These are phyloP conservation scores for Wickerhamiella azymoides DNA, from an alignment of 805 yeast genomes.

Conservation along the genomic window DNA sequence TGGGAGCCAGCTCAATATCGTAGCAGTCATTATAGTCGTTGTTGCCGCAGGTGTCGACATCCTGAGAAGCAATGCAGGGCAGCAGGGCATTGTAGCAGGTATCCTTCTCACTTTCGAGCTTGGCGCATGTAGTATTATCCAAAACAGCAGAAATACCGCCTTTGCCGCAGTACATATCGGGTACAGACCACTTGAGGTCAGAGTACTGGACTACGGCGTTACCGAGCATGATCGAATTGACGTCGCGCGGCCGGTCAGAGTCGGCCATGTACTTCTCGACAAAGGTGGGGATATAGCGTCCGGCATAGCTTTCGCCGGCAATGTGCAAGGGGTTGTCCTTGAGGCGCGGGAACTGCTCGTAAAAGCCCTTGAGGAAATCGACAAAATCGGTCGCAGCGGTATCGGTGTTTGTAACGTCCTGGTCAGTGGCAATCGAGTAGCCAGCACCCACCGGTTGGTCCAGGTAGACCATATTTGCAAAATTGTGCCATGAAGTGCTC, in stretches of 20 bases:
- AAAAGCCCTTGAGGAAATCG: conserved; percentile 60
- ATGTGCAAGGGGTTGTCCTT: conserved; percentile 46
- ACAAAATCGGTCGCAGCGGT: conserved; percentile 69
- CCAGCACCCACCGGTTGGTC: conserved; percentile 80
- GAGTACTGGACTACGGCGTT: conserved; percentile 80
- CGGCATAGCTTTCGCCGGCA: conserved; percentile 77
- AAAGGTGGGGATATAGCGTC: conserved; percentile 74
- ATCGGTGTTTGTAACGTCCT: conserved; percentile 30
- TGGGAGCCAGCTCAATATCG: conserved; percentile 16
- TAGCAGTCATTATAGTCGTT: conserved; percentile 39
- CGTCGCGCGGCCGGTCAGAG: conserved; percentile 38
- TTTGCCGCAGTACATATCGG: conserved; percentile 88
- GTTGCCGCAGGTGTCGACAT: conserved; percentile 38
- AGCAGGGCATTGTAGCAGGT: conserved; percentile 10
- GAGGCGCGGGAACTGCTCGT: conserved; percentile 48
- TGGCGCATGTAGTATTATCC: conserved; percentile 9
- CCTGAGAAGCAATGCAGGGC: conserved; percentile 10
- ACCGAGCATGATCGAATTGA: conserved; percentile 74
- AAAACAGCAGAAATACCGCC: conserved; percentile 45
- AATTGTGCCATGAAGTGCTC: conserved; percentile 65
- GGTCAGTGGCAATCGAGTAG: conserved; percentile 42
- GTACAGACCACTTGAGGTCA: conserved; percentile 60
- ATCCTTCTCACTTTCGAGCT: not conserved
- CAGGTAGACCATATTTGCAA: conserved; percentile 66
- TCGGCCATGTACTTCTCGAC: conserved; percentile 58